Percentiles rank a stretch among this genome's conserved stretches.
phyloP scores from a whole-genome alignment of 106 monocot species.

The Dioscorea dumetorum region DNA sequence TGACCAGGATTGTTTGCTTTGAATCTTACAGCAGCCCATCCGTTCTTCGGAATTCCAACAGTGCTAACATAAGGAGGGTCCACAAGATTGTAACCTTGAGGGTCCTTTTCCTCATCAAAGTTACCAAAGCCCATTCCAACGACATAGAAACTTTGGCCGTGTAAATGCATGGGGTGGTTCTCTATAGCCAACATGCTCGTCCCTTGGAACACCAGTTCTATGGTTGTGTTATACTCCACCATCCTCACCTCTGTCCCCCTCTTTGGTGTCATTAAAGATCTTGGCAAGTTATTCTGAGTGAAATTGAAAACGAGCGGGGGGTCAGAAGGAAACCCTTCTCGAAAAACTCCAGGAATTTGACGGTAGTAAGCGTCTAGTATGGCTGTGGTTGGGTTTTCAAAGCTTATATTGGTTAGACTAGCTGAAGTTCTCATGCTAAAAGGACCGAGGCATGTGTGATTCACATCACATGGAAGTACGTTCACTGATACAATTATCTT shows the following conservation, averaged over 20 bases:
- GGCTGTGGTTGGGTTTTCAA: constrained; percentile 12
- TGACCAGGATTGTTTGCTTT: constrained; percentile 44
- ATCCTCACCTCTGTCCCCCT: constrained; percentile 36
- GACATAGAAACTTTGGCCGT: constrained; percentile 60
- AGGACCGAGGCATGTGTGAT: no score
- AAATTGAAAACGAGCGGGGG: constrained; percentile 38
- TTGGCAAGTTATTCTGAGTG: constrained; percentile 25
- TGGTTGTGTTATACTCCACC: constrained; percentile 26
- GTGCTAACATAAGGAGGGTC: constrained; percentile 57
- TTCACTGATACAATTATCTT: constrained; percentile 31
- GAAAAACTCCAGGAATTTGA: constrained; percentile 12
- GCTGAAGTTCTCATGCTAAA: constrained; percentile 14
- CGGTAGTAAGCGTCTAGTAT: constrained; percentile 36
- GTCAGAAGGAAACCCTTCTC: constrained; percentile 16
- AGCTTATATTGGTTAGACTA: constrained; percentile 43
- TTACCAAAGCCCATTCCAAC: constrained; percentile 59
- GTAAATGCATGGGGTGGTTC: constrained; percentile 70
- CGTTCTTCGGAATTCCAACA: constrained; percentile 32
- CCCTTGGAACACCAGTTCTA: constrained; percentile 68
- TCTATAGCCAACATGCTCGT: constrained; percentile 33
- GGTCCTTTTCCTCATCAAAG: constrained; percentile 38
- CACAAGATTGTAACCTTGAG: constrained; percentile 41
- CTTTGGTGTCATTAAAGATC: constrained; percentile 6
- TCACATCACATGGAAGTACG: constrained; percentile 2
- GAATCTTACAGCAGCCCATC: constrained; percentile 51